Percentiles rank a stretch among this genome's conserved stretches.
Evolutionary conservation across 306 rosid species (phyloP).

Genomic region (Trichosanthes truncata): DNA sequence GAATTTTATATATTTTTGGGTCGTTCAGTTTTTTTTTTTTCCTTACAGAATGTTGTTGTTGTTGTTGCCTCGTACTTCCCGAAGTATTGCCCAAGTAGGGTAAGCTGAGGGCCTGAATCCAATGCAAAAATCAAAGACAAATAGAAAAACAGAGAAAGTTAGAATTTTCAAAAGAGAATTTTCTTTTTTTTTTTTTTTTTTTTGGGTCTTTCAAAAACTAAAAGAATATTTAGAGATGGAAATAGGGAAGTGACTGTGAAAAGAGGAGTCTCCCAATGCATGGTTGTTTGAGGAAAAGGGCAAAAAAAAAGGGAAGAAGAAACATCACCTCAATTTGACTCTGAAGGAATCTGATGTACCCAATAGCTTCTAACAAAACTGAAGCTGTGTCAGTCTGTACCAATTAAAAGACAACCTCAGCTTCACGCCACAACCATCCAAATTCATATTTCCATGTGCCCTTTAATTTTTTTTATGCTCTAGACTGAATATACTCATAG

Average conservation of each 20-base stretch:
- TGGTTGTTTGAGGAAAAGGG: constrained; percentile 24
- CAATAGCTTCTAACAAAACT: constrained; percentile 98
- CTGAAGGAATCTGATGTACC: constrained; percentile 99
- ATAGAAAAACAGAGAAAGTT: not conserved
- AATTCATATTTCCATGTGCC: constrained; percentile 25
- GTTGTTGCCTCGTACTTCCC: constrained; percentile 51
- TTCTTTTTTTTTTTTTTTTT: too few relatives aligned
- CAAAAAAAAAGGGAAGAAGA: constrained; percentile 17
- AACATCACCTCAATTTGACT: constrained; percentile 92
- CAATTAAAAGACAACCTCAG: constrained; percentile 23
- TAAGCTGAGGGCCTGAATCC: constrained; percentile 80
- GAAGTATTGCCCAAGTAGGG: constrained; percentile 80
- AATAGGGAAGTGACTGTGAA: constrained; percentile 7
- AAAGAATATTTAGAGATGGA: constrained; percentile 6
- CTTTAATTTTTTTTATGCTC: not conserved
- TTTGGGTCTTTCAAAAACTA: not conserved
- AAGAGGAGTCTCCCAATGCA: not conserved
- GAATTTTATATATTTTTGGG: not conserved
- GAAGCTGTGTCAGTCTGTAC: constrained; percentile 99
- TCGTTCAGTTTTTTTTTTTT: not conserved
- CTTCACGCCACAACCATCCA: constrained; percentile 36
- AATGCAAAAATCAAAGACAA: not conserved
- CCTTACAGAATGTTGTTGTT: constrained; percentile 66
- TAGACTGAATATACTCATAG: not conserved
- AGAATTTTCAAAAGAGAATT: not conserved